These are phyloP conservation scores for Candida yuanshanica DNA, from an alignment of 805 yeast species.

Conservation along the genomic window DNA sequence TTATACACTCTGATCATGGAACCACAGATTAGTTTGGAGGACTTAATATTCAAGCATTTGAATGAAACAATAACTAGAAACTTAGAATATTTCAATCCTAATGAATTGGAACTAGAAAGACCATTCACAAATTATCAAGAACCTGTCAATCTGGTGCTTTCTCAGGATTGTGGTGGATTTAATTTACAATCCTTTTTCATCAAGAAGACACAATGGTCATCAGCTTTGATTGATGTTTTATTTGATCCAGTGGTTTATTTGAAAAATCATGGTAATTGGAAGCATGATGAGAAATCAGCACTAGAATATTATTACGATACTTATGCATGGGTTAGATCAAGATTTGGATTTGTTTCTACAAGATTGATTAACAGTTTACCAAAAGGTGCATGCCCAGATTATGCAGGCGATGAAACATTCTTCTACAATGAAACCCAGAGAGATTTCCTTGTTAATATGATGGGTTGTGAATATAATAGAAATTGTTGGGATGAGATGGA, in stretches of 20 bases:
- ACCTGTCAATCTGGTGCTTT: slow-evolving; percentile 31
- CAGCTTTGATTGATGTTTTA: slow-evolving; percentile 30
- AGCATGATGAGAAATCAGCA: slow-evolving; percentile 34
- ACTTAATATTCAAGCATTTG: slow-evolving; percentile 27
- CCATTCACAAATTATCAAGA: slow-evolving; percentile 26
- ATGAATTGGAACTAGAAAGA: slow-evolving; percentile 26
- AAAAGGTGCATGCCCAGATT: slow-evolving; percentile 31
- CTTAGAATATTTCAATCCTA: slow-evolving; percentile 32
- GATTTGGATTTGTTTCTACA: slow-evolving; percentile 35
- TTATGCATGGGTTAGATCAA: slow-evolving; percentile 35
- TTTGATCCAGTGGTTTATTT: slow-evolving; percentile 38
- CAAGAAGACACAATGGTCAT: slow-evolving; percentile 34
- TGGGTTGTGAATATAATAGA: slow-evolving; percentile 33
- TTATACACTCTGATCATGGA: slow-evolving; percentile 36
- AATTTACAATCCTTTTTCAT: slow-evolving; percentile 35
- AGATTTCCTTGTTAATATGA: slow-evolving; percentile 35
- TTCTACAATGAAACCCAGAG: slow-evolving; percentile 31
- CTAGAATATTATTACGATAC: slow-evolving; percentile 32
- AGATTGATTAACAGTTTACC: slow-evolving; percentile 33
- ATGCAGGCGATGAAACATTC: slow-evolving; percentile 26
- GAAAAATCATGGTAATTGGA: slow-evolving; percentile 35
- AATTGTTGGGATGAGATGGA: slow-evolving; percentile 38
- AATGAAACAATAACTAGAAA: slow-evolving; percentile 27
- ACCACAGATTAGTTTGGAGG: slow-evolving; percentile 31
- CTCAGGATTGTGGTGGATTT: slow-evolving; percentile 40